Base-by-base conservation (phyloP, 345 rosid species). In the Boechera stricta region DNA sequence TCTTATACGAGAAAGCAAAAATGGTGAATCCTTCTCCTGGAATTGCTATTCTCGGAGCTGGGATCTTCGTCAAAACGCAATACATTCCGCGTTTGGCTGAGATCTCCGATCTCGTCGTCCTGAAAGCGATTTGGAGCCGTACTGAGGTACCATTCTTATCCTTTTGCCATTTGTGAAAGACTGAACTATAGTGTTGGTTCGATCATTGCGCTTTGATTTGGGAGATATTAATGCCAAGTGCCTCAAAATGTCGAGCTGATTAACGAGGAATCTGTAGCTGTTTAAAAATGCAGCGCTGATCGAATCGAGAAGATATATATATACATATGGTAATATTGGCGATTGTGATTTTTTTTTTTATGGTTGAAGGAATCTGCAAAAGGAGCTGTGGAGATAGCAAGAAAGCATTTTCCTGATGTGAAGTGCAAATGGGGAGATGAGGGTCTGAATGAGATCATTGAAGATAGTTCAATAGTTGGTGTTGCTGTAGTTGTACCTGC, bases 401-500 rank as follows among this genome's bases (percentile, higher is more conserved):
- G 88, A 44, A 86, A 85, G 79, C 91, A 86, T 82, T 94, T 94
- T 66, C 84, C 97, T 3, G 83, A 77, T 21, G 97, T 94, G 78
- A 85, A 88, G 61, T 84, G 89, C 52, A 90, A 85, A 72, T 94
- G 98, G 98, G 97, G 98, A 41, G 92, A 92, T 56, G 76, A 87
- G 9, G 98, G 97, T 73, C 84, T 92, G 24, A 82, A 85, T 59
- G 89, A 87, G 79, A 89, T 95, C 67, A 81, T 88, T 36, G 78
- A 56, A 24, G 98, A 95, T 55, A 84, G 71, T 28, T 90, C 94
- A 1, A 79, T 92, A 53, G 75, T 84, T 58, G 98, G 87, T 47
- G 92, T 91, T 80, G 97, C 94, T 65, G 97, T 95, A n/a, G 99
- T 92, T 81, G 84, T 95, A 72, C 97, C 98, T 82, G 98, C 89